Conservation (phyloP, 768 basidiomycete genomes). For the Gymnopilus dilepis region DNA sequence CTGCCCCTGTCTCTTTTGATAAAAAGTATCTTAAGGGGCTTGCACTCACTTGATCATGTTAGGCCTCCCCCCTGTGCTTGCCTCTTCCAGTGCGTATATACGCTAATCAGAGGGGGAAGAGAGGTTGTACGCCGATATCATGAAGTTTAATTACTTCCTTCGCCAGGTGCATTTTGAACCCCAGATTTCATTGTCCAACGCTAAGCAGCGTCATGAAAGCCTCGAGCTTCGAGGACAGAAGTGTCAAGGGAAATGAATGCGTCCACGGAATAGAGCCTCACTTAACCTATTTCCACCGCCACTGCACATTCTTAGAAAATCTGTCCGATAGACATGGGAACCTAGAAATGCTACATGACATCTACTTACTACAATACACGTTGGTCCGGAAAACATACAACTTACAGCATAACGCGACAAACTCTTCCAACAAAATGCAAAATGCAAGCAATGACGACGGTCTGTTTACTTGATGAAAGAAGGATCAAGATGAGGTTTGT, state of each 20-base stretch:
- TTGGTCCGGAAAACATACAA: neutral
- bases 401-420: neutral
- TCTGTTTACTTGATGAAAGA: neutral
- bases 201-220: neutral
- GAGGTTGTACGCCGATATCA: no score
- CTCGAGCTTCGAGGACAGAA: neutral
- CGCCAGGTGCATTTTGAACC: neutral
- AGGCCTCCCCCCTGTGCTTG: no score
- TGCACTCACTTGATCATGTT: no score
- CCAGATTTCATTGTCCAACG: neutral
- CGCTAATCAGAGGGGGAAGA: no score
- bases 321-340: neutral
- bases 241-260: neutral
- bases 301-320: neutral
- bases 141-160: no score
- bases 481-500: neutral
- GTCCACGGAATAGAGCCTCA: neutral
- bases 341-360: neutral
- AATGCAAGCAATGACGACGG: no score
- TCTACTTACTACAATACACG: neutral
- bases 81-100: no score
- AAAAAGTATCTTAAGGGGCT: no score
- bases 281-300: neutral
- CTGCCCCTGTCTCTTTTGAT: no score
- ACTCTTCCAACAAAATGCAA: neutral